Conservation (phyloP, 306 rosid species). For the Lithocarpus polystachyus region DNA sequence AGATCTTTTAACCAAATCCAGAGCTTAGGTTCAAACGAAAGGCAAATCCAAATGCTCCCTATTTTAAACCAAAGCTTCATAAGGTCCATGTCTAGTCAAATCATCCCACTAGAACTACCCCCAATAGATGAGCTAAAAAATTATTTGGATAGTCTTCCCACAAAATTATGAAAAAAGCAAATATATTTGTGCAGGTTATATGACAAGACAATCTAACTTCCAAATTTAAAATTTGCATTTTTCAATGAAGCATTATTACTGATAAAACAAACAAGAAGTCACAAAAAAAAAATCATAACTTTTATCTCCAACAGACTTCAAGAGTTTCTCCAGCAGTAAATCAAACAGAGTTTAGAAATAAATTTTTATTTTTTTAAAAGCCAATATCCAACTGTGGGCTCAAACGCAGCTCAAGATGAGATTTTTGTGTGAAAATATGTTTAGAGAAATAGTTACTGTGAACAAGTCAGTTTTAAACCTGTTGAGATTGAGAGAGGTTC, state of each 20-base stretch:
- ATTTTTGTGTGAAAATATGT: background rate
- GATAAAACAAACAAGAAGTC: background rate
- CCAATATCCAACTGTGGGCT: background rate
- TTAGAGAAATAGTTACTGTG: background rate
- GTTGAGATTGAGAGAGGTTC: no score
- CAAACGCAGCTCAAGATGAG: background rate
- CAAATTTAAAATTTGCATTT: background rate
- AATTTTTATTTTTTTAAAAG: no score
- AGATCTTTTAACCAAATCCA: background rate
- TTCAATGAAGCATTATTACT: background rate
- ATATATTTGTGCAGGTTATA: background rate
- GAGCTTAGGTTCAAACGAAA: background rate
- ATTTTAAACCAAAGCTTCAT: background rate
- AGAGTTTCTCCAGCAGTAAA: background rate
- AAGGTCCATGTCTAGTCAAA: background rate
- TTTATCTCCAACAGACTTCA: background rate
- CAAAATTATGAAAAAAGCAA: background rate
- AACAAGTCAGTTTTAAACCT: background rate
- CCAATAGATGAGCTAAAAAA: background rate
- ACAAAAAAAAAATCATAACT: background rate
- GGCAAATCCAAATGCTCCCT: background rate
- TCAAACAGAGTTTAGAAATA: background rate
- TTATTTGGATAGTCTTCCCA: background rate
- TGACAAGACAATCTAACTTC: background rate
- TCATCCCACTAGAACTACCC: background rate